Conservation (phyloP, 2,329 filamentous ascomycete genomes). For the Albifimbria verrucaria region DNA sequence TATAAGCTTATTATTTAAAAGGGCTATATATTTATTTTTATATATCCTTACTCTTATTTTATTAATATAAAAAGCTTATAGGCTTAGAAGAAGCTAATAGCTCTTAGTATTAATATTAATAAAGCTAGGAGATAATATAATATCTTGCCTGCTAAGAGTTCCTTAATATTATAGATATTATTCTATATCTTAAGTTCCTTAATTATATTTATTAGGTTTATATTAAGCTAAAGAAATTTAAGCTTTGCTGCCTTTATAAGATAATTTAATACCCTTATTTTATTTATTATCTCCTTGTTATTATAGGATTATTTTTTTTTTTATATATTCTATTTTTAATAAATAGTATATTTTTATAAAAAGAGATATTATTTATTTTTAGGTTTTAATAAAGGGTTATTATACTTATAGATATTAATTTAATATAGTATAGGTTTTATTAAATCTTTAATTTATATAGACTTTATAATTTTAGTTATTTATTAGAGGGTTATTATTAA, state of each 20-base stretch:
- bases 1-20: no score
- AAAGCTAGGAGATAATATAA: background rate
- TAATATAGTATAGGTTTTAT: background rate
- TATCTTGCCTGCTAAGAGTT: background rate
- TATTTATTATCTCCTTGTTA: background rate
- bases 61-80: background rate
- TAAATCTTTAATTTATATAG: conserved; percentile 2
- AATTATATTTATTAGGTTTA: background rate
- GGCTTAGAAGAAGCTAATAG: background rate
- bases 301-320: background rate
- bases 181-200: background rate
- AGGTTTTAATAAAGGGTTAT: background rate
- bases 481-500: background rate
- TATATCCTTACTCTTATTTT: background rate
- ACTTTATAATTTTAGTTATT: background rate
- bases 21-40: background rate
- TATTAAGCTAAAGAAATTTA: background rate
- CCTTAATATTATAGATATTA: background rate
- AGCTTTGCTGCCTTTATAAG: background rate
- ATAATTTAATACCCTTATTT: background rate
- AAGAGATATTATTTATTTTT: background rate
- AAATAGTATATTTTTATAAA: background rate
- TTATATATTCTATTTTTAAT: background rate
- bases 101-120: background rate
- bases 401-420: background rate